Evolutionary conservation across 352 stramenopile genomes (phyloP).

Genomic region (Phytophthora pisi): DNA sequence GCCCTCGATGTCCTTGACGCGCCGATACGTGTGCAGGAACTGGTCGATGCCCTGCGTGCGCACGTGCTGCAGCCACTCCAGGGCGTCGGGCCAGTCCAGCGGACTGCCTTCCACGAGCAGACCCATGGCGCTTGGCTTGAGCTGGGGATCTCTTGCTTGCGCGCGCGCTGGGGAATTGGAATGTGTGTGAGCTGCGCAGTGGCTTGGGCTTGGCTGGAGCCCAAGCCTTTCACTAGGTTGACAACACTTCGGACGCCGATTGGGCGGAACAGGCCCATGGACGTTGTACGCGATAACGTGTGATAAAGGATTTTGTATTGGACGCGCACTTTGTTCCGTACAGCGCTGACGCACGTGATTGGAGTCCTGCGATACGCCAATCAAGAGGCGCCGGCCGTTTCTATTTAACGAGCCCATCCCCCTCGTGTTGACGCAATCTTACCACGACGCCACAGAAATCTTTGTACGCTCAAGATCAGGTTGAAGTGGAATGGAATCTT

Average conservation of each 20-base stretch:
- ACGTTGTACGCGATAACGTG: not conserved
- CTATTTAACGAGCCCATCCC: constrained; percentile 5
- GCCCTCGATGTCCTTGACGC: constrained; percentile 95
- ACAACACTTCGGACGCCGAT: not conserved
- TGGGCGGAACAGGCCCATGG: not conserved
- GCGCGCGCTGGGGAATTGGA: constrained; percentile 14
- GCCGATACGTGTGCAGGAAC: constrained; percentile 97
- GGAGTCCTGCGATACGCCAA: constrained; percentile 6
- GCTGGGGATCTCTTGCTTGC: constrained; percentile 16
- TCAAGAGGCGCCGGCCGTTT: not conserved
- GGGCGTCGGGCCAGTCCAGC: constrained; percentile 95
- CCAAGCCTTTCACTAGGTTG: not conserved
- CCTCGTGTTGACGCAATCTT: constrained; percentile 11
- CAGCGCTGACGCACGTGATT: constrained; percentile 1
- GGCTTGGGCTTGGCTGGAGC: not conserved
- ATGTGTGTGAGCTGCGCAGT: constrained; percentile 1
- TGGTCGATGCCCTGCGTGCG: constrained; percentile 95
- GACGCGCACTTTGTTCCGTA: not conserved
- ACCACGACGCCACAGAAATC: constrained; percentile 5
- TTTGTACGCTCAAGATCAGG: not conserved
- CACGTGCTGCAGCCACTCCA: constrained; percentile 96
- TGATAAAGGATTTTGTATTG: not conserved
- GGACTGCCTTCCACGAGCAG: constrained; percentile 93
- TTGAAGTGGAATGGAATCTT: not conserved
- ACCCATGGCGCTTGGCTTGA: constrained; percentile 50